Evolutionary conservation across 1,139 yeast species (phyloP), one percentile per base, ranked within the genome.

Genomic region (Blastobotrys buckinghamii): DNA sequence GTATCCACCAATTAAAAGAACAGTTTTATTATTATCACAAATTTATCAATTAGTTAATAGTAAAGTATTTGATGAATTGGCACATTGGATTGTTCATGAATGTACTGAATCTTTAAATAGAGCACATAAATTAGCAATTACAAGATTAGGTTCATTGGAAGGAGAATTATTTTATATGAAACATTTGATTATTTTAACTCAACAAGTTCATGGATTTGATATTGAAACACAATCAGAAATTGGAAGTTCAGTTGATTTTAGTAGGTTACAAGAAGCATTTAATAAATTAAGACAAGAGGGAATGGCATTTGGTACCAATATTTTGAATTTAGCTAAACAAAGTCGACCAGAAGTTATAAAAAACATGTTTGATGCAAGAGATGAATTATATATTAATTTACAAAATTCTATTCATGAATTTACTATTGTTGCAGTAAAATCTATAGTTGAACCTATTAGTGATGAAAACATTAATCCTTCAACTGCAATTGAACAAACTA

Each of bases 41-140:
- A 83, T 90, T 20, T 86, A 88, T 62, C 95, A 87, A 60, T 71
- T 89, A 56, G 77, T 90, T 24, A 82, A 83, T 55, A 58, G 70
- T n/a, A 71, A 78, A 9, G 86, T 89, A 1, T 90, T 90, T 68
- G 96, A 89, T 61, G 96, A 88, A 61, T 68, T 90, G 54, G 96
- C 97, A 0, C 96, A 89, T 63, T 80, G 84, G 49, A 81, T 88
- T 50, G 87, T 90, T 6, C 96, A 87, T 61, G 78, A 84, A 43
- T 84, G 95, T 58, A 76, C 90, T 36, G 64, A 69, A 46, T 84
- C 80, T 29, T 73, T 75, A 63, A 76, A 70, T 63, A 72, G 61
- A 58, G 86, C 85, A 7, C 78, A 76, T 55, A 69, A 63, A 1
- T 52, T 68, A 53, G 67, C 75, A 52, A 54, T 70, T 65, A 46